Evolutionary conservation across 1,284 basidiomycete species (phyloP).

Genomic region (Sutorius eximius): DNA sequence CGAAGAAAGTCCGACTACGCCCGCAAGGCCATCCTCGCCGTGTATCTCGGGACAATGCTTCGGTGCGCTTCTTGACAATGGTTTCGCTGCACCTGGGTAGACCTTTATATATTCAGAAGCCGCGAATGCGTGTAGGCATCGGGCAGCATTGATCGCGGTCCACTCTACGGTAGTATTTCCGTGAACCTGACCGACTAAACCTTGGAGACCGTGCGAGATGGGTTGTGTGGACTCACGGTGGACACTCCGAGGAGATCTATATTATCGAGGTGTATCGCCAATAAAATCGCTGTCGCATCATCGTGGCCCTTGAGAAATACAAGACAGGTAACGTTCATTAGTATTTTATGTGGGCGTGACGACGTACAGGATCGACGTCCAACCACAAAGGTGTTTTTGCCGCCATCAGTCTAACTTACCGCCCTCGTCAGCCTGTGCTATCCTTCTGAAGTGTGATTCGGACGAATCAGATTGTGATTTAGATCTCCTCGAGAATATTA

Average conservation of each 20-base stretch:
- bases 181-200: slow-evolving; percentile 53
- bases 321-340: not conserved
- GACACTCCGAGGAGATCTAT: slow-evolving; percentile 77
- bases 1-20: slow-evolving; percentile 70
- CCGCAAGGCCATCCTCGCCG: slow-evolving; percentile 75
- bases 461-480: not conserved
- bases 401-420: not conserved
- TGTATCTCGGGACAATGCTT: slow-evolving; percentile 74
- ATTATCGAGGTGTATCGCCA: slow-evolving; percentile 64
- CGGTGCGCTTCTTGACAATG: slow-evolving; percentile 49
- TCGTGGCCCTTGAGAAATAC: slow-evolving; percentile 67
- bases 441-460: not conserved
- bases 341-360: not conserved
- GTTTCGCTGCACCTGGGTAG: slow-evolving; percentile 66
- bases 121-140: slow-evolving; percentile 69
- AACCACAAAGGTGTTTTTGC: slow-evolving; percentile 44
- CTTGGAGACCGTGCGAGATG: not conserved
- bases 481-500: not conserved
- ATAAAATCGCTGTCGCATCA: slow-evolving; percentile 77
- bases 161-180: slow-evolving; percentile 68
- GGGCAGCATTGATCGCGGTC: slow-evolving; percentile 71
- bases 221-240: slow-evolving; percentile 49
- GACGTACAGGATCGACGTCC: slow-evolving; percentile 55
- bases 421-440: not conserved
- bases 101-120: slow-evolving; percentile 58